Evolutionary conservation across 129 eudicot genomes (phyloP).

Genomic region (sunflower (Helianthus annuus)): HanXRQr2.0-SUNRISE NC_035441.2:110183471-110183970

Average conservation of each 20-base stretch:
- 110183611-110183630: slow-evolving; percentile 85
- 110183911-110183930: background rate
- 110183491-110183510: slow-evolving; percentile 82
- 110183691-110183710: slow-evolving; percentile 49
- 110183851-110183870: background rate
- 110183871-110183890: background rate
- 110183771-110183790: slow-evolving; percentile 43
- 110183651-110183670: slow-evolving; percentile 62
- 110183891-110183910: background rate
- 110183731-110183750: slow-evolving; percentile 73
- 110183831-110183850: background rate
- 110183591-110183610: slow-evolving; percentile 36
- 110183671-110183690: slow-evolving; percentile 52
- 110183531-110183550: slow-evolving; percentile 47
- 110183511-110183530: slow-evolving; percentile 69
- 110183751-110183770: slow-evolving; percentile 56
- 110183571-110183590: slow-evolving; percentile 60
- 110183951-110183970: background rate
- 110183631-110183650: slow-evolving; percentile 67
- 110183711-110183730: slow-evolving; percentile 84
- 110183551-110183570: slow-evolving; percentile 34
- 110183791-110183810: background rate
- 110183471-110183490: slow-evolving; percentile 44
- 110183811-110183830: too few relatives aligned
- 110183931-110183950: background rate